Evolutionary conservation across 169 alveolate species (phyloP), one percentile per base, ranked within the genome.

Genomic region (Plasmodium gonderi): DNA sequence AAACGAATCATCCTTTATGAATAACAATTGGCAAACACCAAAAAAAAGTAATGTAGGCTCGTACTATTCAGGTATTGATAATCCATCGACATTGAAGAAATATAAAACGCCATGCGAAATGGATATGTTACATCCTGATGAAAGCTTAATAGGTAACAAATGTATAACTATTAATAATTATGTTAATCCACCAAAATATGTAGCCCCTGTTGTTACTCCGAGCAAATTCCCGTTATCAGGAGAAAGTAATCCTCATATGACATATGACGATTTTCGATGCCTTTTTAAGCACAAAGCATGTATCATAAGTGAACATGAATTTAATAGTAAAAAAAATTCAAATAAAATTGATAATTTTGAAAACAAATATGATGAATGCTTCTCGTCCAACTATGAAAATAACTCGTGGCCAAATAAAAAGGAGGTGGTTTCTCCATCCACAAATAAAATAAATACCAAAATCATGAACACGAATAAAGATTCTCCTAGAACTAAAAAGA

Each of bases 121-220:
- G 80, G 94, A 90, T 44, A 90, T 90, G 94, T 11, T 90, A 14
- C 36, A 90, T 2, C 94, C 94, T 17, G 94, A 90, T 90, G 90
- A 54, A 17, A 90, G 94, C 23, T 90, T 90, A 78, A 90, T 90
- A 45, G 94, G 94, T 42, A 90, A 90, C 54, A 90, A 90, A 42
- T 90, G 94, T 51, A 77, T 90, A 45, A 90, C 94, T 20, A 90
- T 90, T 33, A 90, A 77, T 40, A 90, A 90, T 90, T 90, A 90
- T 67, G 90, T 90, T 20, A 90, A 74, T 38, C 94, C 94, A 23
- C 94, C 94, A 6, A 90, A 90, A 90, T 90, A 33, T 90, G 76
- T 77, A 64, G 44, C 76, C 38, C 80, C 65, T 51, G 42, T 67
- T 47, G 49, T 65, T 4, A 90, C 83, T 0, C 81, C 91, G 5